These are phyloP conservation scores for Apiotrichum porosum DNA, from an alignment of 1,284 basidiomycete species.

Conservation along the genomic window DNA sequence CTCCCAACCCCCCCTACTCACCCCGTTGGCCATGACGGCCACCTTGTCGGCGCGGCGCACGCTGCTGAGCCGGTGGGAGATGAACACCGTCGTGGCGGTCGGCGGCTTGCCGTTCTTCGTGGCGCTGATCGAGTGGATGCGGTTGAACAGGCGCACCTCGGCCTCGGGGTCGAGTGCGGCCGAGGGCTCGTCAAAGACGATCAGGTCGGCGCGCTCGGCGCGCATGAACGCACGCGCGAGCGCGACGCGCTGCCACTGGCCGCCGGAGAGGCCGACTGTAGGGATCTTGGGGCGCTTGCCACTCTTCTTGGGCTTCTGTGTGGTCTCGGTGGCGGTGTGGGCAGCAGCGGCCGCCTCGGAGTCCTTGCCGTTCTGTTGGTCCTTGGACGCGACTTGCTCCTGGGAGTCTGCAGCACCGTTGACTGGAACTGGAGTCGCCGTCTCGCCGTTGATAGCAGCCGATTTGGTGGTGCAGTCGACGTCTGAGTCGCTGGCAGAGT, in stretches of 20 bases:
- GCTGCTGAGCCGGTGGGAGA: constrained; percentile 64
- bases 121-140: constrained; percentile 28
- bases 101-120: neutral
- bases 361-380: constrained; percentile 4
- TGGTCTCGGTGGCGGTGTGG: too few species aligned
- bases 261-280: constrained; percentile 5
- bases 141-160: constrained; percentile 66
- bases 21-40: constrained; percentile 77
- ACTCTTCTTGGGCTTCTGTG: neutral
- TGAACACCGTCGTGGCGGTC: constrained; percentile 67
- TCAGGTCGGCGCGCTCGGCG: constrained; percentile 43
- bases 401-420: too few species aligned
- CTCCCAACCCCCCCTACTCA: constrained; percentile 43
- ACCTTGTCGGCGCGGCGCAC: constrained; percentile 47
- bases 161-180: constrained; percentile 69
- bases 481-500: too few species aligned
- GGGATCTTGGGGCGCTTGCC: too few species aligned
- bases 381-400: neutral
- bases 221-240: constrained; percentile 78
- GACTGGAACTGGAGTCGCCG: neutral
- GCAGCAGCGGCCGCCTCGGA: too few species aligned
- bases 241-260: constrained; percentile 76
- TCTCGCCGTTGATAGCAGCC: neutral
- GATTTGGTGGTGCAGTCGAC: too few species aligned
- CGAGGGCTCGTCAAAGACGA: constrained; percentile 55